These are phyloP conservation scores for bread wheat (Triticum aestivum) DNA, from an alignment of 176 grass and related monocot genomes.

Conservation along the genomic window DNA sequence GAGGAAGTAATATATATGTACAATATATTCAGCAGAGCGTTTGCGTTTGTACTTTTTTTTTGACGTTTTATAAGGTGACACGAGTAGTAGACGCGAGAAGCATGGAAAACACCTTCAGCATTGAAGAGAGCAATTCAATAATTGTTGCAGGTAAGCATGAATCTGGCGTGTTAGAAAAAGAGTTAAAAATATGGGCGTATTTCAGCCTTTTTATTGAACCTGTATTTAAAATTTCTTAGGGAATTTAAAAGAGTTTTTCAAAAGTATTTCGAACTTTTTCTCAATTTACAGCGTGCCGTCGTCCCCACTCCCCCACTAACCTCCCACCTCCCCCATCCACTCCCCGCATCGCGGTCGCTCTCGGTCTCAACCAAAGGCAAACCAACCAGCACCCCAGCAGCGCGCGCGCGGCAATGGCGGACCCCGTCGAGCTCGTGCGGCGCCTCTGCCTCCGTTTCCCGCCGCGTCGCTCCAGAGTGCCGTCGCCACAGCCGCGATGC, in stretches of 20 bases:
- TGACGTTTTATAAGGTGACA: too few species aligned
- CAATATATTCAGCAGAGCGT: too few species aligned
- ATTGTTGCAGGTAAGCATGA: background rate
- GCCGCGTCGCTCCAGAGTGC: background rate
- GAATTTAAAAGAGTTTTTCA: background rate
- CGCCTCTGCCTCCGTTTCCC: constrained; percentile 12
- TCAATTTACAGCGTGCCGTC: background rate
- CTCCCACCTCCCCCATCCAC: background rate
- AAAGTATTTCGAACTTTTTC: background rate
- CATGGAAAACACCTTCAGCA: background rate
- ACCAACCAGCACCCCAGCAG: background rate
- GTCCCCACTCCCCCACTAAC: constrained; percentile 18
- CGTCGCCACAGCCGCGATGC: background rate
- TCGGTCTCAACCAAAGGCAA: background rate
- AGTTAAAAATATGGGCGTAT: too few species aligned
- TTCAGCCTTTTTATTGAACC: too few species aligned
- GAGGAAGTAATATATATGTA: too few species aligned
- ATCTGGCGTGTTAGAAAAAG: background rate
- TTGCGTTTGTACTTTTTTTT: too few species aligned
- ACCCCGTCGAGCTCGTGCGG: constrained; percentile 35
- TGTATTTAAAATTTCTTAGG: background rate
- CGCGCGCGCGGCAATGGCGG: constrained; percentile 42
- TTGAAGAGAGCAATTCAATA: background rate
- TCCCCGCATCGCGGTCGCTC: background rate
- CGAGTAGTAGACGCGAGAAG: background rate